phyloP scores from a whole-genome alignment of 2,329 filamentous ascomycete genomes.

The Ophiostoma australiae region DNA sequence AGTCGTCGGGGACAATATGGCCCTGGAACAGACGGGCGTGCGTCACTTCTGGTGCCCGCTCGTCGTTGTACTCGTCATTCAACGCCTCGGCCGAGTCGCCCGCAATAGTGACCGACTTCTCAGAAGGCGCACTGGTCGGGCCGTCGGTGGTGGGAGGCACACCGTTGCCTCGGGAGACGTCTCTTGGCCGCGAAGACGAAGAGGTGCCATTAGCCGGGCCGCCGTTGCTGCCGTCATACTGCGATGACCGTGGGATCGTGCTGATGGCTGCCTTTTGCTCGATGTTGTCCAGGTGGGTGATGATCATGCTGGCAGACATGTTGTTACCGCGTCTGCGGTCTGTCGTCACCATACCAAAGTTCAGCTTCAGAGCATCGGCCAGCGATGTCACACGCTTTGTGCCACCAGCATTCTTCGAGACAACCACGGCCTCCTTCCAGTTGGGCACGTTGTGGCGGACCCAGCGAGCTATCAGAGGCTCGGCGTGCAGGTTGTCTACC shows the following conservation, averaged over 20 bases:
- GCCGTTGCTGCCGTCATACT: constrained; percentile 3
- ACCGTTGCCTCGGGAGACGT: neutral
- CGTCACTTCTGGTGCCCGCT: constrained; percentile 81
- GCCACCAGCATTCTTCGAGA: constrained; percentile 96
- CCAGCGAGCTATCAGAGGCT: constrained; percentile 93
- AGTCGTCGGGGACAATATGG: constrained; percentile 92
- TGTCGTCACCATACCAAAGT: constrained; percentile 93
- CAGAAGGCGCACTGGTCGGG: neutral
- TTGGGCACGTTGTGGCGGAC: constrained; percentile 80
- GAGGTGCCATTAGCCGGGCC: neutral
- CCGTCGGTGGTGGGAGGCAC: neutral
- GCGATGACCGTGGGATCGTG: constrained; percentile 17
- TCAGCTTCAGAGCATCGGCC: constrained; percentile 91
- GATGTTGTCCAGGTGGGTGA: constrained; percentile 60
- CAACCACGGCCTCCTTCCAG: constrained; percentile 89
- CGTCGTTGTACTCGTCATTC: constrained; percentile 61
- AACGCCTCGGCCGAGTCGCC: neutral
- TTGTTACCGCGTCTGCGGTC: constrained; percentile 62
- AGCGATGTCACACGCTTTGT: constrained; percentile 96
- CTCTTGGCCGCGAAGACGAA: neutral
- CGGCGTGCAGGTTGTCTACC: constrained; percentile 94
- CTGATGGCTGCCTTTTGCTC: constrained; percentile 36
- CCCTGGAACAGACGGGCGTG: constrained; percentile 87
- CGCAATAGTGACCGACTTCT: constrained; percentile 9
- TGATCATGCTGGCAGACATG: constrained; percentile 75